Percentiles rank a stretch among this genome's conserved stretches.
These are phyloP conservation scores for Solanum arcanum DNA, from an alignment of 257 asterid species.

Conservation along the genomic window DNA sequence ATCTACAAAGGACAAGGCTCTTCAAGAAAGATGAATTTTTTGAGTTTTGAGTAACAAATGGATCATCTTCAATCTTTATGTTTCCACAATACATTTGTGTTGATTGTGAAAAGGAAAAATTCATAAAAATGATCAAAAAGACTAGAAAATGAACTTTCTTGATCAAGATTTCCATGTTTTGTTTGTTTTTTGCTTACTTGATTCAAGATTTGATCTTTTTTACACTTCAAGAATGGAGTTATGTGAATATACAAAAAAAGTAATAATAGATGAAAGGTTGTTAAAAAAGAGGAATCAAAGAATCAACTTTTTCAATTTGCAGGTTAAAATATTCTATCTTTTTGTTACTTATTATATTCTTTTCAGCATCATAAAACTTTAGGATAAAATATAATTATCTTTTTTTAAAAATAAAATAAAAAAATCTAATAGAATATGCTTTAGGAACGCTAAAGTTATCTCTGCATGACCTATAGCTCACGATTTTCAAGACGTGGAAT, in stretches of 20 bases:
- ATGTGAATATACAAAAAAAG: background rate
- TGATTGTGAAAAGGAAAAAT: background rate
- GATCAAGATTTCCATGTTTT: slow-evolving; percentile 22
- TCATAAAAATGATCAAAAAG: slow-evolving; percentile 6
- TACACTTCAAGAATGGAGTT: background rate
- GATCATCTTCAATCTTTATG: slow-evolving; percentile 13
- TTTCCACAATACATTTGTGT: slow-evolving; percentile 15
- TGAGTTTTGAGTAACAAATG: slow-evolving; percentile 11
- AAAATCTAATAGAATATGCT: background rate
- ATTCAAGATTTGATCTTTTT: background rate
- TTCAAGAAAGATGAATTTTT: slow-evolving; percentile 11
- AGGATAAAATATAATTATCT: background rate
- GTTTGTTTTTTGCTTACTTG: background rate
- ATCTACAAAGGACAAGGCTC: slow-evolving; percentile 35
- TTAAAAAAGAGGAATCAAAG: slow-evolving; percentile 1
- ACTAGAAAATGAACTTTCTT: slow-evolving; percentile 21
- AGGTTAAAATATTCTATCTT: background rate
- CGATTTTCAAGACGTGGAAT: too few species aligned
- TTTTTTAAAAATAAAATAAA: background rate
- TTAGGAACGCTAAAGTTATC: background rate
- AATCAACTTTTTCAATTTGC: slow-evolving; percentile 14
- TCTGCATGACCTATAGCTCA: background rate
- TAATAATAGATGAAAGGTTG: background rate
- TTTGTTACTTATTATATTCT: background rate
- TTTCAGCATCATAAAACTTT: background rate